These are phyloP conservation scores for Rubroshorea leprosula DNA, from an alignment of 345 rosid species.

Conservation along the genomic window DNA sequence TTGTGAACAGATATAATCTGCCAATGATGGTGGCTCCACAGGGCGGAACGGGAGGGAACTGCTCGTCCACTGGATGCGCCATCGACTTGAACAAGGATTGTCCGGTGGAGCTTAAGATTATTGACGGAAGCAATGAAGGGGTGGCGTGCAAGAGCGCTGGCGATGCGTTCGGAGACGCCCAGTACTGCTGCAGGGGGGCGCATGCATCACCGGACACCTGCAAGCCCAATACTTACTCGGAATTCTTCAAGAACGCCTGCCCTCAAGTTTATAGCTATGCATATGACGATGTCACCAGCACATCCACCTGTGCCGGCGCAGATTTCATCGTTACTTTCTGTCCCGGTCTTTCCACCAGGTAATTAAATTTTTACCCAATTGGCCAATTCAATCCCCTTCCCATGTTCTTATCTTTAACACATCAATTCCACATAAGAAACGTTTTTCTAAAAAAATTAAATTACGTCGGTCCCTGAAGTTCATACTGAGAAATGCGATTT, in stretches of 20 bases:
- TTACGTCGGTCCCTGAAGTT: no score
- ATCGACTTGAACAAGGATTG: conserved; percentile 49
- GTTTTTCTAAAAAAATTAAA: no score
- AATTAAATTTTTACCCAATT: no score
- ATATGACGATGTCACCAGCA: conserved; percentile 35
- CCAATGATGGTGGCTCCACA: conserved; percentile 47
- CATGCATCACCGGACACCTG: conserved; percentile 47
- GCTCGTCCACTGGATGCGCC: conserved; percentile 42
- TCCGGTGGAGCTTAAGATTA: conserved; percentile 45
- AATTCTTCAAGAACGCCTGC: conserved; percentile 45
- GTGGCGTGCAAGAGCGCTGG: conserved; percentile 71
- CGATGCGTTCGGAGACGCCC: conserved; percentile 41
- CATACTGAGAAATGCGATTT: no score
- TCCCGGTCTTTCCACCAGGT: conserved; percentile 24
- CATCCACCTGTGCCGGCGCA: conserved; percentile 31
- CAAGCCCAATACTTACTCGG: conserved; percentile 43
- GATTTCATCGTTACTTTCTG: conserved; percentile 30
- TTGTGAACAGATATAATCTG: conserved; percentile 69
- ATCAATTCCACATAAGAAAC: no score
- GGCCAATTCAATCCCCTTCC: no score
- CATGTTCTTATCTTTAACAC: no score
- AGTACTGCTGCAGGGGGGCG: conserved; percentile 59
- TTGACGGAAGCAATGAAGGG: conserved; percentile 9
- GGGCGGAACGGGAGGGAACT: conserved; percentile 38
- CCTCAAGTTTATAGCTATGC: conserved; percentile 39